Percentiles rank a stretch among this genome's conserved stretches.
Evolutionary conservation across 1,139 yeast species (phyloP).

Genomic region (Candida sp.): DNA sequence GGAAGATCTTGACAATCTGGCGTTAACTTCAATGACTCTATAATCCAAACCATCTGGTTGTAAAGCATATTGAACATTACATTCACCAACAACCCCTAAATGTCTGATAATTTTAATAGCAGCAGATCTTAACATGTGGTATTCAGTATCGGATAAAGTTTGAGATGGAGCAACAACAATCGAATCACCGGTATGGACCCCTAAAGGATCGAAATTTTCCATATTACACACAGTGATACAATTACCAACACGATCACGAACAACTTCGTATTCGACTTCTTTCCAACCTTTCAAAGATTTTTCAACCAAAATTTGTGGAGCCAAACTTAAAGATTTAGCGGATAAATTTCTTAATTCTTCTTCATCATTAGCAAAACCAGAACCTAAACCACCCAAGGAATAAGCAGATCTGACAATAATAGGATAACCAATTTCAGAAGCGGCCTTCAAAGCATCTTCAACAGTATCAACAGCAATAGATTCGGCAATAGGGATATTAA

Average conservation of each 20-base stretch:
- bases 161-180: slow-evolving; percentile 99
- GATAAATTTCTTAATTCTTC: slow-evolving; percentile 83
- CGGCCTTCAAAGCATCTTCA: slow-evolving; percentile 90
- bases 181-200: slow-evolving; percentile 98
- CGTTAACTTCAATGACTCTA: slow-evolving; percentile 97
- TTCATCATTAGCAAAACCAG: slow-evolving; percentile 89
- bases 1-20: slow-evolving; percentile 94
- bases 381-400: slow-evolving; percentile 97
- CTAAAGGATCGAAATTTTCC: slow-evolving; percentile 99
- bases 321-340: slow-evolving; percentile 80
- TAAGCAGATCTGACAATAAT: slow-evolving; percentile 97
- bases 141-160: slow-evolving; percentile 94
- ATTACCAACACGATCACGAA: slow-evolving; percentile 93
- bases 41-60: slow-evolving; percentile 95
- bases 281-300: slow-evolving; percentile 99
- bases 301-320: slow-evolving; percentile 96
- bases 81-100: slow-evolving; percentile 98
- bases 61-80: slow-evolving; percentile 96
- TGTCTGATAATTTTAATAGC: slow-evolving; percentile 98
- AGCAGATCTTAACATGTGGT: slow-evolving; percentile 96
- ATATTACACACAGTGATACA: slow-evolving; percentile 99
- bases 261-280: slow-evolving; percentile 98
- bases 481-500: slow-evolving; percentile 92
- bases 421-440: slow-evolving; percentile 86
- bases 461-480: slow-evolving; percentile 93